phyloP scores from a whole-genome alignment of 2,329 filamentous ascomycete genomes.

The Cladosporium sp. region DNA sequence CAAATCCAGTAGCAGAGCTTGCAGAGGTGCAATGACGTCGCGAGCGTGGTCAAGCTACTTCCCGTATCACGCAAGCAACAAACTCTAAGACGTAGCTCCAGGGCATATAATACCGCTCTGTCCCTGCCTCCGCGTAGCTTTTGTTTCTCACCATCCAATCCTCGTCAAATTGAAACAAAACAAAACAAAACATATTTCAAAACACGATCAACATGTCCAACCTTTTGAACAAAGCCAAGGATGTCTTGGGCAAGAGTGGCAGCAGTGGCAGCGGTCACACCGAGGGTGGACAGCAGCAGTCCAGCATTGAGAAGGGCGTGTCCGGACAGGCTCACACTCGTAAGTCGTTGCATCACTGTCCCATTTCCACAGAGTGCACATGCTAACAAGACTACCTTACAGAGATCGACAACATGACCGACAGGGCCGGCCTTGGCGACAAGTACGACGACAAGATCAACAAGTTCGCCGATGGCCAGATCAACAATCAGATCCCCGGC shows the following conservation, averaged over 20 bases:
- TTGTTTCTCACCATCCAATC: background rate
- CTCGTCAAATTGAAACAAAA: background rate
- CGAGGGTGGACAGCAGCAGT: constrained; percentile 9
- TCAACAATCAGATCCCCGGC: constrained; percentile 26
- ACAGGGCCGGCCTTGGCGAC: constrained; percentile 27
- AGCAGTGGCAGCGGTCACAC: constrained; percentile 3
- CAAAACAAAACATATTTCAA: background rate
- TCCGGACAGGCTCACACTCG: constrained; percentile 23
- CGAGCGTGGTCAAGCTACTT: background rate
- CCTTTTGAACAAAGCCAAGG: constrained; percentile 29
- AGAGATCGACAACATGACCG: constrained; percentile 27
- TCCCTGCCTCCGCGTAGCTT: constrained; percentile 7
- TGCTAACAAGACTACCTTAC: background rate
- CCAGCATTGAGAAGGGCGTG: constrained; percentile 22
- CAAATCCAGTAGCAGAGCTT: background rate
- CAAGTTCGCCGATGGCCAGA: constrained; percentile 28
- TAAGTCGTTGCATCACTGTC: constrained; percentile 1
- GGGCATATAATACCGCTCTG: background rate
- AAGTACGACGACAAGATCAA: constrained; percentile 31
- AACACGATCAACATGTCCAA: constrained; percentile 23
- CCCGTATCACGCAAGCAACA: constrained; percentile 1
- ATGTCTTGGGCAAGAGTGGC: constrained; percentile 23
- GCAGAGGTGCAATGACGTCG: constrained; percentile 3
- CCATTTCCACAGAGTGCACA: background rate
- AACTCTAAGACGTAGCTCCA: background rate